Base-by-base conservation (phyloP, 192 early-diverging fungal species). In the Coemansia sp. region DNA sequence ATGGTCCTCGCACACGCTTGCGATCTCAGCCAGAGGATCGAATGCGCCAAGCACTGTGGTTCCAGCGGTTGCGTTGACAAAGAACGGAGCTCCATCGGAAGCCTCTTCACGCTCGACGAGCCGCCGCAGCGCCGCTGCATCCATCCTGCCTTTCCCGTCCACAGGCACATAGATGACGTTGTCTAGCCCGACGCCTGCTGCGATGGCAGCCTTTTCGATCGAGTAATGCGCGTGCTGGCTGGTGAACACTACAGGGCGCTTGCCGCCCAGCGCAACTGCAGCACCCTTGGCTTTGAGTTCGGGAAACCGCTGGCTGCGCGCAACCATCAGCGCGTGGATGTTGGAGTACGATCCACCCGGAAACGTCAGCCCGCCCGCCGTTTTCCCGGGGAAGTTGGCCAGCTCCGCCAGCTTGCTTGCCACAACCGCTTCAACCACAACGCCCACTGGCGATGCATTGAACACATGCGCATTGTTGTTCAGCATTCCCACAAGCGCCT, bases 41-140 rank as follows among this genome's bases (percentile, higher is more conserved):
- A 91, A 93, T 0, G 93, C 88, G 15, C 92, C 89, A 63, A 95
- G 73, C 16, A 95, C 92, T 4, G 92, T 95, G 5, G 93, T 95
- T 39, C 93, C 93, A 44, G 90, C 87, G 0, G 93, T 95, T 10
- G 88, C 89, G 69, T 91, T 92, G 70, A 95, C 87, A 66, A 93
- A 93, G 61, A 92, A 93, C 16, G 93, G 93, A 12, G 78, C 77
- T 9, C 85, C 85, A 18, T 85, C 89, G 1, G 63, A 18, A 8
- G 63, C 73, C 5, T 85, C 48, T 0, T 81, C 73, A 11, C 62
- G 56, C 18, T 71, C 67, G 16, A 92, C 77, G 44, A 86, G 34
- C 2, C 56, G 69, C 68, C 89, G 87, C 49, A 93, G 67, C 64
- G 82, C 78, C 15, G 64, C 62, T 6, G 83, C 61, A 39, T 80